Evolutionary conservation across 371 early-diverging fungal genomes (phyloP), one percentile per base, ranked within the genome.

Genomic region (Dinochytrium kinnereticum): DNA sequence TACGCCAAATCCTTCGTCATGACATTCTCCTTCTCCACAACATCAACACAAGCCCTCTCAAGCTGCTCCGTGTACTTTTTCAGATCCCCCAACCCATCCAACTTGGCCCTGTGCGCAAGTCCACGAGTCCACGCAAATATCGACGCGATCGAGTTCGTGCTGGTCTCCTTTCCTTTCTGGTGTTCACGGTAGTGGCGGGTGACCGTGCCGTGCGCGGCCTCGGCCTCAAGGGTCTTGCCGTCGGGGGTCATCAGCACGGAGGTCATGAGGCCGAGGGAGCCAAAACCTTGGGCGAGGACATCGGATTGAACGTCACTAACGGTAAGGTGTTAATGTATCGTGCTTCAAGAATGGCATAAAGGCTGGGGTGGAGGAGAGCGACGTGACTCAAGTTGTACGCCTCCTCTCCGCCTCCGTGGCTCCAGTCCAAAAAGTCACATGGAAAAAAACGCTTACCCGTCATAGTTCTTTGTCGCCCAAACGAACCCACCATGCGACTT

Each of bases 81-180:
- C 67, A 98, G 85, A 37, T 90, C 91, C 30, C 86, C 78, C 79
- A 95, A 92, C 44, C 86, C 83, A 81, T 98, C 98, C 40, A 98
- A 85, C 86, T 91, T 93, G 70, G 98, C 98, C 72, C 98, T 94
- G 81, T 98, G 98, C 17, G 90, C 91, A 73, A 97, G 87, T 71
- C 98, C 98, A 70, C 98, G 93, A 49, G 97, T 93, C 98, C 98
- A 98, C 28, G 98, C 98, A 85, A 96, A 98, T 86, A 98, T 97
- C 51, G 93, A 93, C 2, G 98, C 98, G 73, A 98, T 94, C 1
- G 98, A 96, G 90, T 98, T 98, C 77, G 98, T 98, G 71, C 94
- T 94, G 38, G 87, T 87, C 67, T 85, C 84, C 30, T 74, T 59
- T 67, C 87, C 85, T 88, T 97, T 93, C 83, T 97, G 98, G 88